phyloP scores from a whole-genome alignment of 2,329 filamentous ascomycete genomes.

The Colletotrichum abscissum region DNA sequence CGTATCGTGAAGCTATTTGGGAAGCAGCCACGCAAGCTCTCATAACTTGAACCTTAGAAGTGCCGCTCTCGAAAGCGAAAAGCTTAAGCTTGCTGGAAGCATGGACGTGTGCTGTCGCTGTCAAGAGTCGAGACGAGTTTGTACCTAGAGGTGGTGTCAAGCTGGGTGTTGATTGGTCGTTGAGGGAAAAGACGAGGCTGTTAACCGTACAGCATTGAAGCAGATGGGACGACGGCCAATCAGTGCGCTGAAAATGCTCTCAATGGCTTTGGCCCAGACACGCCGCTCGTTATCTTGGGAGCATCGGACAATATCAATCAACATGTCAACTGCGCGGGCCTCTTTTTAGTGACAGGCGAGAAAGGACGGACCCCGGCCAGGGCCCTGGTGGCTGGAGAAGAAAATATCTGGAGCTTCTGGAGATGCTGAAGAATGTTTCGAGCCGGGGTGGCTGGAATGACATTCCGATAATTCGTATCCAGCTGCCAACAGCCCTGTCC shows the following conservation, averaged over 20 bases:
- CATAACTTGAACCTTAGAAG: not conserved
- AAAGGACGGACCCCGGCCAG: not conserved
- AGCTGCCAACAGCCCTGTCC: not conserved
- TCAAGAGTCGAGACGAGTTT: not conserved
- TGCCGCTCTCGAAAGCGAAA: not conserved
- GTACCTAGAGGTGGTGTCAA: not conserved
- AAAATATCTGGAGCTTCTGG: not conserved
- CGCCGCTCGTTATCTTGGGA: not conserved
- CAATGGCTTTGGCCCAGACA: not conserved
- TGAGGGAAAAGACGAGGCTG: not conserved
- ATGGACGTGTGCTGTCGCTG: not conserved
- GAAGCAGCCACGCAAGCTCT: conserved; percentile 6
- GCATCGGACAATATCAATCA: not conserved
- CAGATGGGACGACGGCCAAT: conserved; percentile 1
- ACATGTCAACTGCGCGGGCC: not conserved
- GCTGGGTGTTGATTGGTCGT: not conserved
- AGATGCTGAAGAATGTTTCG: not conserved
- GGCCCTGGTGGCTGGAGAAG: not conserved
- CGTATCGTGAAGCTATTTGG: not conserved
- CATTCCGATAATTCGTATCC: not conserved
- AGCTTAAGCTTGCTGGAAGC: not conserved
- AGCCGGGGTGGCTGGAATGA: not conserved
- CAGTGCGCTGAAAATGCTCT: not conserved
- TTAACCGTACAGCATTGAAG: not conserved
- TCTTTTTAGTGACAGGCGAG: not conserved